Percentiles rank a stretch among this genome's conserved stretches.
These are phyloP conservation scores for Phytophthora citrophthora DNA, from an alignment of 352 stramenopile species.

Conservation along the genomic window DNA sequence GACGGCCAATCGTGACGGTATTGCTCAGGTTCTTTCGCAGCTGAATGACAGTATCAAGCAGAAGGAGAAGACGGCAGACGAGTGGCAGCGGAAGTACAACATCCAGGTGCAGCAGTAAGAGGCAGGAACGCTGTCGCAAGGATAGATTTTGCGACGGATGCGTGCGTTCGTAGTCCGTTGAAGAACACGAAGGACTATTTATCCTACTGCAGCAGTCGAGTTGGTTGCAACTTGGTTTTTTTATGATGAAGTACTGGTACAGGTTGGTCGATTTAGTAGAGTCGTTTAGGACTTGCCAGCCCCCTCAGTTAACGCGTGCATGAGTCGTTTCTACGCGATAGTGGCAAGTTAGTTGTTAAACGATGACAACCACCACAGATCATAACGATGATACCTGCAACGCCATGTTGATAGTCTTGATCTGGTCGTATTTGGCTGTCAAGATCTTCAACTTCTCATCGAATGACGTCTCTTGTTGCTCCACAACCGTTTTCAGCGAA, in stretches of 20 bases:
- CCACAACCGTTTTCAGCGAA: constrained; percentile 67
- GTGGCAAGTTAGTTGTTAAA: constrained; percentile 4
- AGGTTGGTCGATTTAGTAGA: constrained; percentile 3
- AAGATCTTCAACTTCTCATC: constrained; percentile 77
- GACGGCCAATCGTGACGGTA: constrained; percentile 77
- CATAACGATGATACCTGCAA: constrained; percentile 56
- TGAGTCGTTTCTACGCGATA: constrained; percentile 55
- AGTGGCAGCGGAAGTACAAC: constrained; percentile 90
- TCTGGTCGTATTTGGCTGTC: constrained; percentile 78
- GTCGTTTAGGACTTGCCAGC: constrained; percentile 32
- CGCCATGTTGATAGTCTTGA: constrained; percentile 81
- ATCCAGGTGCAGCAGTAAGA: constrained; percentile 82
- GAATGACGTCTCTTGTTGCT: constrained; percentile 70
- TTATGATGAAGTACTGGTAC: constrained; percentile 17
- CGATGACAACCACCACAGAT: not conserved
- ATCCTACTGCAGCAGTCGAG: constrained; percentile 24
- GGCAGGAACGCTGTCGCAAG: constrained; percentile 1
- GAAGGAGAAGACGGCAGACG: constrained; percentile 84
- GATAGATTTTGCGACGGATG: constrained; percentile 12
- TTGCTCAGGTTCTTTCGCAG: constrained; percentile 76
- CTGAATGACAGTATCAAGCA: constrained; percentile 84
- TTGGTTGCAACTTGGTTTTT: constrained; percentile 7
- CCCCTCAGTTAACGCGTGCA: constrained; percentile 54
- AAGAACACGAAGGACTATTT: constrained; percentile 43
- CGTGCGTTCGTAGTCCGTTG: constrained; percentile 31